A percentile compares a stretch with the other conserved stretches of the same genome.
Evolutionary conservation across 2,329 filamentous ascomycete genomes (phyloP).

Genomic region (Xenoacremonium recifei): DNA sequence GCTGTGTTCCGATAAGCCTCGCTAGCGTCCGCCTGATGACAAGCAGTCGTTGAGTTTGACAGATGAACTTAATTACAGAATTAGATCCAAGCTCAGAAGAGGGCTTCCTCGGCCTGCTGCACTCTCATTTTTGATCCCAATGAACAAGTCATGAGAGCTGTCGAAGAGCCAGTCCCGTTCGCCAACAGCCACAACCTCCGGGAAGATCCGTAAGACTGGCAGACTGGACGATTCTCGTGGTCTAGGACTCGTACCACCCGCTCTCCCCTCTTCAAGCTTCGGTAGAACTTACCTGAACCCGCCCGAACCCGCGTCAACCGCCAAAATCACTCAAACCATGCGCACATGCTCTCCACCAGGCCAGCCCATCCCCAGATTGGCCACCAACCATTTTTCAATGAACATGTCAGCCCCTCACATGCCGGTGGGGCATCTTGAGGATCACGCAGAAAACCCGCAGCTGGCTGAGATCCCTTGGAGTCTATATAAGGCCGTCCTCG

Average conservation of each 20-base stretch:
- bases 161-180: too few relatives aligned
- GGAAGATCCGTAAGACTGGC: neutral
- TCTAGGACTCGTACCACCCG: slow-evolving; percentile 16
- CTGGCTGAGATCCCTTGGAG: slow-evolving; percentile 18
- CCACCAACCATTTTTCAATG: too few relatives aligned
- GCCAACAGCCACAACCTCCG: neutral
- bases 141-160: too few relatives aligned
- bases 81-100: too few relatives aligned
- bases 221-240: too few relatives aligned
- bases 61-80: too few relatives aligned
- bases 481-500: slow-evolving; percentile 27
- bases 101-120: too few relatives aligned
- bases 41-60: too few relatives aligned
- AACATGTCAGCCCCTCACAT: slow-evolving; percentile 10
- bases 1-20: too few relatives aligned
- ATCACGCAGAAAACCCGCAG: slow-evolving; percentile 18
- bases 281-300: neutral
- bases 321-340: slow-evolving; percentile 22
- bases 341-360: slow-evolving; percentile 12
- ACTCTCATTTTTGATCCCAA: too few relatives aligned
- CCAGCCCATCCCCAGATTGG: slow-evolving; percentile 10
- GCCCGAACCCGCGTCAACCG: slow-evolving; percentile 4
- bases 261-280: neutral
- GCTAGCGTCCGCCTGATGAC: too few relatives aligned
- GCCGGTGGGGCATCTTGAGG: slow-evolving; percentile 10